Conservation (phyloP, 768 basidiomycete genomes). For the Boletus speciosus region DNA sequence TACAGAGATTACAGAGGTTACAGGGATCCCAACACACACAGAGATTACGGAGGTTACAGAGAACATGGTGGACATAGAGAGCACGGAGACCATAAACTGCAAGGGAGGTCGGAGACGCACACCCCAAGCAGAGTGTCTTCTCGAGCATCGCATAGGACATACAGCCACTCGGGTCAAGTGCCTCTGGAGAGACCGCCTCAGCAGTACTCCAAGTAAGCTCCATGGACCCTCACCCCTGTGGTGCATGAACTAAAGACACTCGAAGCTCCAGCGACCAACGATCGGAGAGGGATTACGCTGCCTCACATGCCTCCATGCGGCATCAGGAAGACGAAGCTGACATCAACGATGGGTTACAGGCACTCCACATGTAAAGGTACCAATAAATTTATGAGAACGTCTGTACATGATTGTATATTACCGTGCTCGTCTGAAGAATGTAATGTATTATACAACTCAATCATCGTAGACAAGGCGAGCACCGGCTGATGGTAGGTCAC, state of each 20-base stretch:
- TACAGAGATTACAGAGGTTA: no score
- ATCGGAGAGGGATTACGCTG: conserved; percentile 21
- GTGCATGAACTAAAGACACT: conserved; percentile 5
- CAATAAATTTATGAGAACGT: conserved; percentile 1
- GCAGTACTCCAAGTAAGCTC: conserved; percentile 20
- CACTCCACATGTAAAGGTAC: conserved; percentile 21
- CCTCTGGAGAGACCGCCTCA: conserved; percentile 14
- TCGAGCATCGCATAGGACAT: conserved; percentile 27
- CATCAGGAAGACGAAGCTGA: conserved; percentile 22
- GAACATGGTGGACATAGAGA: conserved; percentile 16
- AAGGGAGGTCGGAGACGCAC: conserved; percentile 12
- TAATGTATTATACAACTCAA: not conserved
- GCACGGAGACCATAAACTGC: conserved; percentile 11
- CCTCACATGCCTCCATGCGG: conserved; percentile 10
- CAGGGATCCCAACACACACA: conserved; percentile 7
- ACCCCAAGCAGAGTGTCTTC: conserved; percentile 23
- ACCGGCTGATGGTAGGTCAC: no score
- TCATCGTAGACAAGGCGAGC: not conserved
- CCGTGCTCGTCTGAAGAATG: conserved; percentile 3
- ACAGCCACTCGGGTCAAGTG: conserved; percentile 18
- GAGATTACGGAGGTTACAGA: conserved; percentile 8
- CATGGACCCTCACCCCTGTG: not conserved
- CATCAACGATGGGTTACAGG: conserved; percentile 19
- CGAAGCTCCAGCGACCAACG: conserved; percentile 25
- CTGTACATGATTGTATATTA: not conserved